Evolutionary conservation across 345 rosid species (phyloP).

Genomic region (Rubroshorea leprosula): DNA sequence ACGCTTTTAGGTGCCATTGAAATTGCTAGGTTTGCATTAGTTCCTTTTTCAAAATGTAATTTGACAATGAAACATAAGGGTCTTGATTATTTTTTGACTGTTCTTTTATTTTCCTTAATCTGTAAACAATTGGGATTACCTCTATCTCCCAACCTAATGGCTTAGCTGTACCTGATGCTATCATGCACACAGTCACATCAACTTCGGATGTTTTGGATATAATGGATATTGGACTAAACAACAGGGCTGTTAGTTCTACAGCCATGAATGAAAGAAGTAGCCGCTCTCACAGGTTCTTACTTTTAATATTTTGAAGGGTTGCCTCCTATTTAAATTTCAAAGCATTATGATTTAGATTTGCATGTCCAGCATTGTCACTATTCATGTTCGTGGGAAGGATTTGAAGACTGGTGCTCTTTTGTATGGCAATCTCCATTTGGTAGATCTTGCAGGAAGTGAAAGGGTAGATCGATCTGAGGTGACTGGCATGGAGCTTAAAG

Average conservation of each 20-base stretch:
- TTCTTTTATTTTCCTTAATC: conserved; percentile 46
- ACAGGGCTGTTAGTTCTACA: conserved; percentile 72
- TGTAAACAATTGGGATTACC: conserved; percentile 70
- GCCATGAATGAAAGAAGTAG: conserved; percentile 92
- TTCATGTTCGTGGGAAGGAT: conserved; percentile 83
- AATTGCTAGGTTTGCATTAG: no score
- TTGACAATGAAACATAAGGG: no score
- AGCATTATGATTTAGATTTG: not conserved
- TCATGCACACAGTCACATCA: conserved; percentile 60
- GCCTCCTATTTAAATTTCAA: not conserved
- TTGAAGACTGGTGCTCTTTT: conserved; percentile 41
- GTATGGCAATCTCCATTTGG: conserved; percentile 80
- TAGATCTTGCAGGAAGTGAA: conserved; percentile 98
- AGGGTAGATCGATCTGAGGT: conserved; percentile 93
- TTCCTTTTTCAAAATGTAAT: no score
- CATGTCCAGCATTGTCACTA: conserved; percentile 61
- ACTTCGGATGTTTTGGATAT: conserved; percentile 70
- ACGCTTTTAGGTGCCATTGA: no score
- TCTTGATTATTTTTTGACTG: no score
- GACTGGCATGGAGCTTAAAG: conserved; percentile 77
- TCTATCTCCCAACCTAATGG: conserved; percentile 52
- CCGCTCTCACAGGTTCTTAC: conserved; percentile 81
- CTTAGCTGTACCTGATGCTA: conserved; percentile 91
- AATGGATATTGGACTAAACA: conserved; percentile 67
- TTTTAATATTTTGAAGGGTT: not conserved